Base-by-base conservation (phyloP, 2,329 filamentous ascomycete species). In the Sordariomycetes sp. region DNA sequence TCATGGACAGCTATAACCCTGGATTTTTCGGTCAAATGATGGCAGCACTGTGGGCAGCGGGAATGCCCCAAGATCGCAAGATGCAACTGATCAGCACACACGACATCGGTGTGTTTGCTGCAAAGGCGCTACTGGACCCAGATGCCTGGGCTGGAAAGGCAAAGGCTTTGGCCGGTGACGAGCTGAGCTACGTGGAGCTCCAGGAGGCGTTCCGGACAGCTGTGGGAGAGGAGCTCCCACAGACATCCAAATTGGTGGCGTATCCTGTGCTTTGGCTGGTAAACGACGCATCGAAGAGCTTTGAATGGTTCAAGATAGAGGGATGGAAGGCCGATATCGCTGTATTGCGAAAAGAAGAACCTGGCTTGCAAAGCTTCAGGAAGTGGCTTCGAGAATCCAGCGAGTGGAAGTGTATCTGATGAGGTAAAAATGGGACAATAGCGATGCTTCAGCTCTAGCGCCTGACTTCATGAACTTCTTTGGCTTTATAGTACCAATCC, bases 1-100 rank as follows among this genome's bases (percentile, higher is more conserved):
- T 51, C n/a, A 49, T 51, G 48, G 47, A 51, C 4, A 50, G 37
- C 16, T 51, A 51, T 8, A 40, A 32, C 8, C 39, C 46, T 0
- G 45, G 40, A 2, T 40, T 38, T 24, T 53, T 53, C 4, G 45
- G 48, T 3, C 41, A 46, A 21, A 38, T 52, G 32, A 50, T 52
- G 38, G 48, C 45, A 3, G 41, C 46, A 0, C 41, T 47, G 9
- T 49, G 49, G 49, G 39, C 40, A 8, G 42, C 45, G 4, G 49
- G 46, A 0, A 46, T 51, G 32, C 46, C 45, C 0, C 30, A 21
- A 1, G 46, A 49, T 5, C 41, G 42, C 3, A 37, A 36, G 21
- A 44, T 51, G 38, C 49, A 51, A 19, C 28, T 51, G 10, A 28
- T 52, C 4, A 50, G 47, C 4, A 51, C 46, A 0, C 39, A 39